Evolutionary conservation across 768 basidiomycete genomes (phyloP).

Genomic region (Trametes elegans): DNA sequence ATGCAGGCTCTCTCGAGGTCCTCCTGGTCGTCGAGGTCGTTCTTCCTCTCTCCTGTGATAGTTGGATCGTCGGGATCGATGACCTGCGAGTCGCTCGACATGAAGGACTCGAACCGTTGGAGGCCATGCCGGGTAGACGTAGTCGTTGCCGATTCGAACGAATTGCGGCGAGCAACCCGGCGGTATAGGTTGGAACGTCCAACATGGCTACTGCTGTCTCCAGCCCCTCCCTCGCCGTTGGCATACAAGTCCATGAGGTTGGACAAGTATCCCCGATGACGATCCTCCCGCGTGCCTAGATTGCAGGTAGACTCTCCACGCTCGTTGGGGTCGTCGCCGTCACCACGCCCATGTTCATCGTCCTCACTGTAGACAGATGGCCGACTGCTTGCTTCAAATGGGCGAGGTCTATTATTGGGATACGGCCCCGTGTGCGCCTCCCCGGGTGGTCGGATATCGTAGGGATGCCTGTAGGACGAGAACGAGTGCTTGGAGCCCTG

Average conservation of each 20-base stretch:
- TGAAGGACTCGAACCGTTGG: conserved; percentile 42
- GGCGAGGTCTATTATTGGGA: conserved; percentile 44
- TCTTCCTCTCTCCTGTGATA: conserved; percentile 53
- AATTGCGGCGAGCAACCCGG: not conserved
- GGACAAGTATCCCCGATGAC: conserved; percentile 46
- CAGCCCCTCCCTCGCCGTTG: conserved; percentile 26
- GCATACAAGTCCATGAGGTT: conserved; percentile 55
- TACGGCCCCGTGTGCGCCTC: conserved; percentile 32
- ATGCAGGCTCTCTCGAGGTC: conserved; percentile 62
- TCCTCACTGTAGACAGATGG: conserved; percentile 1
- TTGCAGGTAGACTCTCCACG: conserved; percentile 18
- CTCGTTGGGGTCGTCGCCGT: conserved; percentile 35
- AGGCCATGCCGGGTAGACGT: conserved; percentile 11
- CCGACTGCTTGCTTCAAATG: conserved; percentile 35
- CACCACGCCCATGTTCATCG: conserved; percentile 27
- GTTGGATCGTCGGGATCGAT: conserved; percentile 74
- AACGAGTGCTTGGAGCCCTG: conserved; percentile 43
- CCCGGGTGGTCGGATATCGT: conserved; percentile 56
- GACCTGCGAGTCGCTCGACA: conserved; percentile 44
- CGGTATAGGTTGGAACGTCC: conserved; percentile 10
- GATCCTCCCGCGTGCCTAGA: conserved; percentile 19
- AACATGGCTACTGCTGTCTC: not conserved
- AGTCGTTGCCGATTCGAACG: conserved; percentile 25
- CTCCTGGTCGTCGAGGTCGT: conserved; percentile 53
- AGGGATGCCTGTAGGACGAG: conserved; percentile 59